These are phyloP conservation scores for Hypoxylon rubiginosum DNA, from an alignment of 2,329 filamentous ascomycete species.

Conservation along the genomic window DNA sequence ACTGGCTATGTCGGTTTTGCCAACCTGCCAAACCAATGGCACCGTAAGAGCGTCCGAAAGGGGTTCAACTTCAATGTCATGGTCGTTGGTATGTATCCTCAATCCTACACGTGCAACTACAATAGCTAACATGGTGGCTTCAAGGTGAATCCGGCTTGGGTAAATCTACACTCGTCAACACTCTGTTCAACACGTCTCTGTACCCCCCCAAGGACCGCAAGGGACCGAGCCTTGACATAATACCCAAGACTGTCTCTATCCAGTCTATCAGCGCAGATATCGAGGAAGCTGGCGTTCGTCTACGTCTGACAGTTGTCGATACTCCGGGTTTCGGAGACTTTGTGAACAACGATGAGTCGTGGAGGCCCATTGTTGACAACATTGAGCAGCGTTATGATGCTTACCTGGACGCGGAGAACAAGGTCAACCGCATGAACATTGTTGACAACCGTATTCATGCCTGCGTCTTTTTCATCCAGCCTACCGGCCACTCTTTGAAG, in stretches of 20 bases:
- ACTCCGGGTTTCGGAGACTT: conserved; percentile 99
- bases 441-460: conserved; percentile 99
- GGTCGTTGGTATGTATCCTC: conserved; percentile 86
- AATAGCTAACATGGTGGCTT: conserved; percentile 28
- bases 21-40: conserved; percentile 99
- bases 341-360: conserved; percentile 99
- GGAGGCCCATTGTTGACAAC: conserved; percentile 99
- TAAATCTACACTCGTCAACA: conserved; percentile 99
- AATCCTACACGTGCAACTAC: not conserved
- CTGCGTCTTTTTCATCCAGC: conserved; percentile 99
- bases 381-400: conserved; percentile 99
- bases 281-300: conserved; percentile 97
- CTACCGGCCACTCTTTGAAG: conserved; percentile 97
- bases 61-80: conserved; percentile 99
- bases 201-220: conserved; percentile 99
- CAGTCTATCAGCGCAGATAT: conserved; percentile 97
- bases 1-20: conserved; percentile 99
- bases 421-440: conserved; percentile 99
- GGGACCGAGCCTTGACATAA: conserved; percentile 95
- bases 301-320: conserved; percentile 96
- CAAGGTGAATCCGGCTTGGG: conserved; percentile 97
- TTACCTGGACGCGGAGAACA: conserved; percentile 99
- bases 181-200: conserved; percentile 98
- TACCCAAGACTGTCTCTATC: conserved; percentile 96
- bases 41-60: conserved; percentile 99